phyloP scores from a whole-genome alignment of 345 rosid genomes.

The Sapria himalayana region DNA sequence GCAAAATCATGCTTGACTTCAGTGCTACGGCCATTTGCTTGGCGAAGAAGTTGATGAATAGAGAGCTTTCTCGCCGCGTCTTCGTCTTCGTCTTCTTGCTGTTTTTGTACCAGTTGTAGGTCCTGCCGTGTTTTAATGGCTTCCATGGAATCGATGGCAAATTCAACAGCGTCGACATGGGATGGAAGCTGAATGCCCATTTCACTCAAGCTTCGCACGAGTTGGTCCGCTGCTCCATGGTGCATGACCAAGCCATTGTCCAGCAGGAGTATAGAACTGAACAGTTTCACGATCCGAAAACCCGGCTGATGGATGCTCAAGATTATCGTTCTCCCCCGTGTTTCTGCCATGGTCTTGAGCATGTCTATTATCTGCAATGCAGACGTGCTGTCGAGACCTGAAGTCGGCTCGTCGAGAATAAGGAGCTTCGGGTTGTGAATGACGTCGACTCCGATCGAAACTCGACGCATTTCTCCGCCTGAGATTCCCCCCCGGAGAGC shows the following conservation, averaged over 20 bases:
- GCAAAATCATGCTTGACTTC: conserved; percentile 34
- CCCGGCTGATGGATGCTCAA: conserved; percentile 88
- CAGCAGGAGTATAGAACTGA: conserved; percentile 56
- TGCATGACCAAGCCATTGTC: conserved; percentile 63
- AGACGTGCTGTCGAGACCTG: conserved; percentile 80
- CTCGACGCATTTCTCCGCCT: conserved; percentile 90
- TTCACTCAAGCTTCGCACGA: conserved; percentile 20
- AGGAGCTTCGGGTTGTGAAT: conserved; percentile 76
- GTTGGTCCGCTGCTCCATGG: conserved; percentile 62
- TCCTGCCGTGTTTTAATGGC: conserved; percentile 23
- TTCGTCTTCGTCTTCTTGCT: conserved; percentile 21
- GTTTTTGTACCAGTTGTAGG: conserved; percentile 7
- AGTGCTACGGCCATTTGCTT: conserved; percentile 49
- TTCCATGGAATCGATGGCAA: conserved; percentile 65
- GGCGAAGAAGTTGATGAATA: conserved; percentile 70
- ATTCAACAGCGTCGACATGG: conserved; percentile 56
- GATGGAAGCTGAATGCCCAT: conserved; percentile 46
- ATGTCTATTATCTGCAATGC: conserved; percentile 67
- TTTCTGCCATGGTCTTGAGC: conserved; percentile 87
- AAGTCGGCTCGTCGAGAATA: conserved; percentile 94
- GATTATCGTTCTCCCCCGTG: conserved; percentile 46
- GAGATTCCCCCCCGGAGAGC: conserved; percentile 82
- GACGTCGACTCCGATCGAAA: conserved; percentile 83
- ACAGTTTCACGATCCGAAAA: conserved; percentile 65
- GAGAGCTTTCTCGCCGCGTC: conserved; percentile 36